Conservation (phyloP, 345 rosid species). For the Boechera divaricarpa region DNA sequence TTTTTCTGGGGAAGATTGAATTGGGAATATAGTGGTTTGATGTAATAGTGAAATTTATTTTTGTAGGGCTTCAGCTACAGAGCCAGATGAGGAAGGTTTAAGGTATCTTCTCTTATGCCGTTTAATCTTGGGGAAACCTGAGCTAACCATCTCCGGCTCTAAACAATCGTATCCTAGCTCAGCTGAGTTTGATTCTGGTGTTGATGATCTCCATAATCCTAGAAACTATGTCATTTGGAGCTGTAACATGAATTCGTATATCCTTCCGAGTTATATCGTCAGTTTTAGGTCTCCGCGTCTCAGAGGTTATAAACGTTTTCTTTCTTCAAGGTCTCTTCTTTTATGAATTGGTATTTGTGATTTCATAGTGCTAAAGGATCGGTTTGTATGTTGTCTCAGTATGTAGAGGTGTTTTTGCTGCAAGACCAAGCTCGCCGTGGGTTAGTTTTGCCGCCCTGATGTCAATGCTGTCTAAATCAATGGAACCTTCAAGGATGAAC, state of each 20-base stretch:
- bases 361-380: not conserved
- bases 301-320: conserved; percentile 28
- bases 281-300: conserved; percentile 62
- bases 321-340: not conserved
- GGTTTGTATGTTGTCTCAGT: not conserved
- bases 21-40: not conserved
- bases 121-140: conserved; percentile 69
- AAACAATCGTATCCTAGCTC: conserved; percentile 66
- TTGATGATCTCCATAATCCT: conserved; percentile 54
- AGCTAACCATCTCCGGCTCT: conserved; percentile 56
- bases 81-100: conserved; percentile 57
- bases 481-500: conserved; percentile 50
- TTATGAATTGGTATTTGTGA: not conserved
- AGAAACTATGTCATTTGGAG: conserved; percentile 72
- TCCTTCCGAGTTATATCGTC: conserved; percentile 65
- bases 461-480: conserved; percentile 56
- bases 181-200: conserved; percentile 66
- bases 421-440: conserved; percentile 72
- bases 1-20: not conserved
- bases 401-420: conserved; percentile 26
- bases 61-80: conserved; percentile 31
- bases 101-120: conserved; percentile 78
- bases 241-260: conserved; percentile 61
- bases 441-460: conserved; percentile 65
- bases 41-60: no score